Evolutionary conservation across 164 flowering plant genomes (phyloP).

Genomic region (Cinnamomum micranthum): DNA sequence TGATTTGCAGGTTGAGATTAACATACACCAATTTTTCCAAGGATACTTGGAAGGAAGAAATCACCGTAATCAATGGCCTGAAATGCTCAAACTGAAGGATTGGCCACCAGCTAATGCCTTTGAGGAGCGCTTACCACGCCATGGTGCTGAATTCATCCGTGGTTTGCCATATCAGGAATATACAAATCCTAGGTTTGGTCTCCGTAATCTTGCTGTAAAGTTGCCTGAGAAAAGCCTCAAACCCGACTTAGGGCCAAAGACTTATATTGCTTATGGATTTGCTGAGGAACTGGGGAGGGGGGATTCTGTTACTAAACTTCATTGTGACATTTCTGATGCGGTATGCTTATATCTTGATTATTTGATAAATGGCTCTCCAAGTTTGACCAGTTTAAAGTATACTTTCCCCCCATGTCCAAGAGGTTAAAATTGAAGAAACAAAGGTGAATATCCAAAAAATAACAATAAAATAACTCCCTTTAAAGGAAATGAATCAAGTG

Average conservation of each 20-base stretch:
- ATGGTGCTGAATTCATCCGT: slow-evolving; percentile 72
- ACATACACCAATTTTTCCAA: slow-evolving; percentile 54
- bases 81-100: slow-evolving; percentile 89
- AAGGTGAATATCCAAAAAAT: too few species aligned
- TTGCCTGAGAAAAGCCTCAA: slow-evolving; percentile 54
- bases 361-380: too few species aligned
- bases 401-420: neutral
- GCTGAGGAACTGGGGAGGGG: slow-evolving; percentile 85
- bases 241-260: slow-evolving; percentile 94
- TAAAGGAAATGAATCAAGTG: too few species aligned
- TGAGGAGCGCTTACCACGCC: slow-evolving; percentile 82
- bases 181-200: slow-evolving; percentile 57
- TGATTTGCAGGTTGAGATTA: slow-evolving; percentile 62
- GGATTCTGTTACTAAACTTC: slow-evolving; percentile 91
- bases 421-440: neutral
- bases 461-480: too few species aligned
- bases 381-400: neutral
- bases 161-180: slow-evolving; percentile 81
- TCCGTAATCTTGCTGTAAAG: slow-evolving; percentile 73
- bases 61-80: slow-evolving; percentile 70
- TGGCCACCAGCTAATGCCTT: slow-evolving; percentile 90
- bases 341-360: slow-evolving; percentile 34
- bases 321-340: slow-evolving; percentile 90
- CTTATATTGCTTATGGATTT: slow-evolving; percentile 82
- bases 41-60: slow-evolving; percentile 67